phyloP scores from a whole-genome alignment of 345 rosid species.

The Eucalyptus sideroxylon region DNA sequence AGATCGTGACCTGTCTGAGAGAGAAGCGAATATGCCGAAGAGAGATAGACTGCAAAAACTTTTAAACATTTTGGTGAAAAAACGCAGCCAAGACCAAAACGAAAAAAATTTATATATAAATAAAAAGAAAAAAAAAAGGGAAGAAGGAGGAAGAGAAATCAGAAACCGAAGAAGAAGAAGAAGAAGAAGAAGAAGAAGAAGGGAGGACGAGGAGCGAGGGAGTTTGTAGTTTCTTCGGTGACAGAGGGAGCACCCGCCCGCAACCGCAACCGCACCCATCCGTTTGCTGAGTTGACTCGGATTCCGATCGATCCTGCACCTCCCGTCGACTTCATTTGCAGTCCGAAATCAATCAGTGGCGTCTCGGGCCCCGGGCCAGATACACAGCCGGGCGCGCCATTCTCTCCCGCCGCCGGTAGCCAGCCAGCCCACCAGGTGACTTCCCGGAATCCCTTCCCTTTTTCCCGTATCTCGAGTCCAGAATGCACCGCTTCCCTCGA shows the following conservation, averaged over 20 bases:
- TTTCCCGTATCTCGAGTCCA: neutral
- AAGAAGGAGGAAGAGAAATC: neutral
- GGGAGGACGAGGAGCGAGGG: neutral
- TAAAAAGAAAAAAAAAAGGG: rapidly evolving
- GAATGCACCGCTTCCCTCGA: neutral
- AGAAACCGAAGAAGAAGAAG: neutral
- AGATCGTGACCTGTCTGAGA: neutral
- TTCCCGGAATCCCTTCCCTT: neutral
- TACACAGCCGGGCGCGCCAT: neutral
- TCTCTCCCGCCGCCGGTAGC: neutral
- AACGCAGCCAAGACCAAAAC: neutral
- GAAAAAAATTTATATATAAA: neutral
- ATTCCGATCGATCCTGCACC: neutral
- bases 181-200: neutral
- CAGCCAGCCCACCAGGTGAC: neutral
- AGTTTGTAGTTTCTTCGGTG: neutral
- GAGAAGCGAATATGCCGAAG: neutral
- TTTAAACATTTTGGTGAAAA: neutral
- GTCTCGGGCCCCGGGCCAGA: neutral
- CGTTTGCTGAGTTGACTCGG: neutral
- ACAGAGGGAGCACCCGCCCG: neutral
- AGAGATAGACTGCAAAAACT: neutral
- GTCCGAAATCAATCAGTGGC: neutral
- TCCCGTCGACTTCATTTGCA: neutral
- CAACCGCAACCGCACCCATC: no score